Conservation (phyloP, 306 rosid species). For the apple (Malus domestica) region DNA sequence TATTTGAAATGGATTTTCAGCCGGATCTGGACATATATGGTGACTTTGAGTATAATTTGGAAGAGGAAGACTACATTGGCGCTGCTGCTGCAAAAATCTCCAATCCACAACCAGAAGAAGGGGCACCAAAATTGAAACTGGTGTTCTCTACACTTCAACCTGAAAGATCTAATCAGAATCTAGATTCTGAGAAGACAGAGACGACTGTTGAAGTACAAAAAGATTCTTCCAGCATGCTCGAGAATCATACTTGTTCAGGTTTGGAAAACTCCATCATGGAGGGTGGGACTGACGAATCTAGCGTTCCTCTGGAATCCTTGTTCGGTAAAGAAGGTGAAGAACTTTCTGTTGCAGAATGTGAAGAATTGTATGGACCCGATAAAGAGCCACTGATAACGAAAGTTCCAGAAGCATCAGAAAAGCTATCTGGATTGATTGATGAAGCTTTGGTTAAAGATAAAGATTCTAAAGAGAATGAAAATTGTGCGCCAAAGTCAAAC, state of each 20-base stretch:
- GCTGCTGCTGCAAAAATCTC: conserved; percentile 41
- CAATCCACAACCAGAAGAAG: conserved; percentile 46
- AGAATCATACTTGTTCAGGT: conserved; percentile 24
- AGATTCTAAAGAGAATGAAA: conserved; percentile 20
- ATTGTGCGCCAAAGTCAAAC: conserved; percentile 23
- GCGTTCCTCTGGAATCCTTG: conserved; percentile 42
- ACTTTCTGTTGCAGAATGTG: conserved; percentile 66
- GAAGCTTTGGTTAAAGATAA: conserved; percentile 17
- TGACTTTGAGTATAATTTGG: conserved; percentile 90
- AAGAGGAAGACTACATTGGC: conserved; percentile 81
- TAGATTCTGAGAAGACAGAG: conserved; percentile 30
- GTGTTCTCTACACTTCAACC: conserved; percentile 64
- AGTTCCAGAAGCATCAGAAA: conserved; percentile 35
- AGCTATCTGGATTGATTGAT: conserved; percentile 23
- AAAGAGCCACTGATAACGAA: conserved; percentile 41
- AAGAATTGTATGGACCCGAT: conserved; percentile 86
- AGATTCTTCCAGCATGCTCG: conserved; percentile 33
- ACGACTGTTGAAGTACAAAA: conserved; percentile 31
- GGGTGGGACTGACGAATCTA: conserved; percentile 33
- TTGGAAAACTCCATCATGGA: conserved; percentile 21
- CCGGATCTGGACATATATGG: conserved; percentile 93
- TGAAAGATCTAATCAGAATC: conserved; percentile 30
- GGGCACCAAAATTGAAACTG: conserved; percentile 66
- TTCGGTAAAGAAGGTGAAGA: conserved; percentile 48
- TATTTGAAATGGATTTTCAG: conserved; percentile 59